phyloP scores from a whole-genome alignment of 495 filamentous ascomycete species.

The Lindgomyces ingoldianus region DNA sequence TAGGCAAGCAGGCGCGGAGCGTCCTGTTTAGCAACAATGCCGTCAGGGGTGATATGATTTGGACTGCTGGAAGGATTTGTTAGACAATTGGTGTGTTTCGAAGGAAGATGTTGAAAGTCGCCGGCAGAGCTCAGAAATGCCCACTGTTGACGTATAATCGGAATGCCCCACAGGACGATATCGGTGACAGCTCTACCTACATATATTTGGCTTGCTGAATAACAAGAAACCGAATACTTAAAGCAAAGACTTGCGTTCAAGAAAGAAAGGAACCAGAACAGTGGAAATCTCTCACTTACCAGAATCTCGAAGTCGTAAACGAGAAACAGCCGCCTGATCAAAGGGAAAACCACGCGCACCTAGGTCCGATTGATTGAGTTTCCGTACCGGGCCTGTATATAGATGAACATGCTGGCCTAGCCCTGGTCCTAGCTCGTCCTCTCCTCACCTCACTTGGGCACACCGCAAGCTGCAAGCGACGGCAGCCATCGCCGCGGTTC shows the following conservation, averaged over 20 bases:
- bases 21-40: too few relatives aligned
- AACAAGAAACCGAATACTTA: too few relatives aligned
- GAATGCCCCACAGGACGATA: neutral
- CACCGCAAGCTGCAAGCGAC: too few relatives aligned
- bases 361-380: neutral
- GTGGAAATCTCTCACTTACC: neutral
- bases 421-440: conserved; percentile 8
- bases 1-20: too few relatives aligned
- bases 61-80: neutral
- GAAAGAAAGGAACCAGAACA: neutral
- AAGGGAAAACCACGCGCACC: neutral
- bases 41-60: neutral
- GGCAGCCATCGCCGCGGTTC: too few relatives aligned
- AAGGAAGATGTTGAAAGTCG: too few relatives aligned
- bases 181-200: neutral
- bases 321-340: conserved; percentile 1
- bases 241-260: too few relatives aligned
- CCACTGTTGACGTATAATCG: too few relatives aligned
- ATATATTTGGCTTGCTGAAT: too few relatives aligned
- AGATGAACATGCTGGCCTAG: neutral
- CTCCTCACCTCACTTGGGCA: too few relatives aligned
- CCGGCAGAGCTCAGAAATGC: too few relatives aligned
- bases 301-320: neutral
- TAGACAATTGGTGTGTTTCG: neutral
- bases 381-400: conserved; percentile 1